phyloP scores from a whole-genome alignment of 2,329 filamentous ascomycete genomes.

The Stagonosporopsis cucurbitacearum region DNA sequence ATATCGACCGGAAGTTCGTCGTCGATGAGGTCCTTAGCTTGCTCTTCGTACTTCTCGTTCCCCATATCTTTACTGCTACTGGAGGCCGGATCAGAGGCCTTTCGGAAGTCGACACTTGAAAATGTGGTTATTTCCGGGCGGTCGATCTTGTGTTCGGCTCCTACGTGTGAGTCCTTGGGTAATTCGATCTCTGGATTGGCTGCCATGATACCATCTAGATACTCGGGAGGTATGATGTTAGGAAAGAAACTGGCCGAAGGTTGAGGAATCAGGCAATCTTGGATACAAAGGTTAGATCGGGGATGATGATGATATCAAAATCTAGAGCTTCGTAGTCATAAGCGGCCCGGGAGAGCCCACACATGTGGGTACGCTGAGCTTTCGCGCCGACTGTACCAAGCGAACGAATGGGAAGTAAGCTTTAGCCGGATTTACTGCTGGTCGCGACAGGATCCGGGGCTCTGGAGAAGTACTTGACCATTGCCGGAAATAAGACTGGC shows the following conservation, averaged over 20 bases:
- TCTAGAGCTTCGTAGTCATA: slow-evolving; percentile 12
- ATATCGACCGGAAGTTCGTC: neutral
- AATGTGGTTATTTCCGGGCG: slow-evolving; percentile 41
- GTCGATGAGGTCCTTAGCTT: slow-evolving; percentile 19
- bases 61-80: slow-evolving; percentile 18
- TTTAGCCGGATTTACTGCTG: slow-evolving; percentile 10
- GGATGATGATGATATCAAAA: slow-evolving; percentile 12
- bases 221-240: neutral
- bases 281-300: neutral
- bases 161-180: slow-evolving; percentile 28
- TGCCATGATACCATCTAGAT: slow-evolving; percentile 40
- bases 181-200: slow-evolving; percentile 46
- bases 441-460: slow-evolving; percentile 4
- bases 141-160: slow-evolving; percentile 15
- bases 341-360: slow-evolving; percentile 8
- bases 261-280: slow-evolving; percentile 4
- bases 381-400: slow-evolving; percentile 8
- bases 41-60: slow-evolving; percentile 24
- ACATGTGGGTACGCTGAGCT: slow-evolving; percentile 5
- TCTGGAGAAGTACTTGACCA: neutral
- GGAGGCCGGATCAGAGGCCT: slow-evolving; percentile 22
- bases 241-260: neutral
- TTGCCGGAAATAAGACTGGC: slow-evolving; percentile 18
- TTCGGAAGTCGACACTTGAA: slow-evolving; percentile 14
- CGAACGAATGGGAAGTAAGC: slow-evolving; percentile 13